Evolutionary conservation across 129 eudicot genomes (phyloP), one percentile per base, ranked within the genome.

Genomic region (Kitagawia praeruptora): DNA sequence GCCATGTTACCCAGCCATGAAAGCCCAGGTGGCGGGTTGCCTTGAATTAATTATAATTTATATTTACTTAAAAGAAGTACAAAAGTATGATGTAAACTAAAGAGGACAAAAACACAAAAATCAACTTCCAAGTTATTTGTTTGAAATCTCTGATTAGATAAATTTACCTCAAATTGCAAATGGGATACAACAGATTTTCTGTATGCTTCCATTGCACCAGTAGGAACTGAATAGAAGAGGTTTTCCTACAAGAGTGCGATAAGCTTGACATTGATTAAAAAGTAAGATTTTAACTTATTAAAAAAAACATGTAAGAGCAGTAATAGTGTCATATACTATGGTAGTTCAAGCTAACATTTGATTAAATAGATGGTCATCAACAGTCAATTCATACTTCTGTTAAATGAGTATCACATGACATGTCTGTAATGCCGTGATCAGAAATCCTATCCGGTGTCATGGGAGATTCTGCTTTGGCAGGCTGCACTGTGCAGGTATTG

Each of bases 181-280:
- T 86, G 92, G 49, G 88, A 82, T 86, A 87, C 97, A 39, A 95
- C 81, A 44, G 91, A 89, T 61, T 84, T 89, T 69, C 89, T 86
- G 85, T 95, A 95, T 19, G 84, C 83, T 81, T 92, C 96, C 85
- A 90, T 84, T 18, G 99, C 91, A 77, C 96, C 97, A 82, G 88
- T 82, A 13, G 88, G 93, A 47, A 92, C 93, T 73, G 88, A 71
- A 76, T 90, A 95, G 82, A 95, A 92, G 84, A 95, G 94, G 61
- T 86, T 90, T 80, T 92, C 97, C 99, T 95, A 89, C 77, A 27
- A 51, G n/a, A 51, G 13, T 51, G 61, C 7, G n/a, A 16, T 16
- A 51, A 19, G n/a, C 61, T 51, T 51, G 23, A 4, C 61, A 51
- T 5, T 51, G 61, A 51, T 51, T 18, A 51, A n/a, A 82, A 70